Evolutionary conservation across 2,329 filamentous ascomycete genomes (phyloP).

Genomic region (Stachybotrys echinatus): DNA sequence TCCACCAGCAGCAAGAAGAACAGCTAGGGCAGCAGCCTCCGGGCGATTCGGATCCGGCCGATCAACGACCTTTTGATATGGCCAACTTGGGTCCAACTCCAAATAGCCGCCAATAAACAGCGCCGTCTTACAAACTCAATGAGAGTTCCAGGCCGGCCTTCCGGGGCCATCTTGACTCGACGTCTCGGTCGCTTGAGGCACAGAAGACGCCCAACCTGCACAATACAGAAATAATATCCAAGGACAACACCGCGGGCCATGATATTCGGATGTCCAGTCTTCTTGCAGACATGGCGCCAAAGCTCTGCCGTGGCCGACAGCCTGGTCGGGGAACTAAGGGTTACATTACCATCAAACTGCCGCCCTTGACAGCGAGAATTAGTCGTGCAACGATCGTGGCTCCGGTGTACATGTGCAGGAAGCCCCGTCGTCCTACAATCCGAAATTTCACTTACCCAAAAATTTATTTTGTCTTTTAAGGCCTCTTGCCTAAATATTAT

Average conservation of each 20-base stretch:
- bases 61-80: no score
- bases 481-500: no score
- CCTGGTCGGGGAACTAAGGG: not conserved
- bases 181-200: not conserved
- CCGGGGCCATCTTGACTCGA: not conserved
- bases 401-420: no score
- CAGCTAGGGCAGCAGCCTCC: slow-evolving; percentile 20
- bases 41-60: no score
- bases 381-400: not conserved
- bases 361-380: not conserved
- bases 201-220: not conserved
- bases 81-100: no score
- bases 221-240: not conserved
- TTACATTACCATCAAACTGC: not conserved
- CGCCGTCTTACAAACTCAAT: no score
- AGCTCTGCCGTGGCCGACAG: not conserved
- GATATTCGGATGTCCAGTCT: not conserved
- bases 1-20: slow-evolving; percentile 17
- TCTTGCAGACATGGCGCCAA: not conserved
- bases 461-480: no score
- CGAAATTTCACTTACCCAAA: no score
- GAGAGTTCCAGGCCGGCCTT: not conserved
- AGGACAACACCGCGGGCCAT: not conserved
- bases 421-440: no score
- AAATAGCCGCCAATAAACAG: no score